Evolutionary conservation across 371 early-diverging fungal species (phyloP), one percentile per base, ranked within the genome.

Genomic region (Rhizopus arrhizus): DNA sequence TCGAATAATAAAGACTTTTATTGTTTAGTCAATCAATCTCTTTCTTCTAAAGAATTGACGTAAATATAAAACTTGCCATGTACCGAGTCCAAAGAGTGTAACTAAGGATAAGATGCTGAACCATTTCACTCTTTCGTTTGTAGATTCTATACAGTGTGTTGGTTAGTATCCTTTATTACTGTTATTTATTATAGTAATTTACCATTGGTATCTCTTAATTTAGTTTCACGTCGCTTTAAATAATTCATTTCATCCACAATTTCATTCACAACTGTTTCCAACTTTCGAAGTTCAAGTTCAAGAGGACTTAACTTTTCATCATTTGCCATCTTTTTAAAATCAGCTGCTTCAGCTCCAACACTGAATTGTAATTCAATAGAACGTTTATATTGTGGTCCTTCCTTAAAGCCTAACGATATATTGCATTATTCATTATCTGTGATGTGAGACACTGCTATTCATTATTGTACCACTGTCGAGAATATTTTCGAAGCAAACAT

Each of bases 151-250:
- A 55, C 53, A n/a, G 51, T 31, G 50, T 29, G 12, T 29, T 9
- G 28, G 7, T 15, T 4, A 28, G 9, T 48, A 28, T 5, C n/a
- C 31, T 28, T 28, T 1, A 42, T 48, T 31, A 13, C 56, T 12
- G 38, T 52, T 28, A n/a, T 36, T 16, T 32, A 10, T 11, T 22
- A 22, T 38, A 16, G 15, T 29, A 40, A 13, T 69, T 70, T 80
- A 93, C 93, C 96, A 72, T 95, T 96, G 31, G 92, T 89, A 65
- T 94, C 88, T 61, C 96, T 82, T 88, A 95, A 85, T 43, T 74
- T 77, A 57, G 82, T 84, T 70, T 95, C 95, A 52, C 92, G 80
- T 40, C 65, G 72, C 78, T 92, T 89, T 41, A 95, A 73, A 52
- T 86, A 86, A 52, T 90, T 88, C 87, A 95, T 88, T 56, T 93